Percentiles rank a stretch among this genome's conserved stretches.
These are phyloP conservation scores for Urostyla sp. DNA, from an alignment of 73 alveolate genomes.

Conservation along the genomic window DNA sequence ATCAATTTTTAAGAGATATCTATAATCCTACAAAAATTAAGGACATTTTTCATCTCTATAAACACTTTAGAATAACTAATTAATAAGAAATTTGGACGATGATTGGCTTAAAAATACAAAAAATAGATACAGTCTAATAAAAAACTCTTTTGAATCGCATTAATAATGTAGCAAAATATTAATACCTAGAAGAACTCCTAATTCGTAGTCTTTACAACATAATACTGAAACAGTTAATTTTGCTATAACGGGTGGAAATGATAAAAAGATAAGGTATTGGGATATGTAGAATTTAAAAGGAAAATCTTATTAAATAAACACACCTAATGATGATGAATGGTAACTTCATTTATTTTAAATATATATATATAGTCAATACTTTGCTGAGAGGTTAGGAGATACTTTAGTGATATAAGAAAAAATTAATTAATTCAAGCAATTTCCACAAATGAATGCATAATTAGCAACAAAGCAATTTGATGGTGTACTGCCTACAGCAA, in stretches of 20 bases:
- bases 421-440: conserved; percentile 15
- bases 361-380: no score
- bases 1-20: conserved; percentile 18
- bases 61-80: not conserved
- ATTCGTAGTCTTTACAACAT: conserved; percentile 6
- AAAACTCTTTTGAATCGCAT: conserved; percentile 19
- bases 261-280: conserved; percentile 70
- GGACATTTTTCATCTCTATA: not conserved
- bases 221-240: conserved; percentile 51
- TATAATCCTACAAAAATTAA: conserved; percentile 4
- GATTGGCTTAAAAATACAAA: conserved; percentile 60
- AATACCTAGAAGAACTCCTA: conserved; percentile 48
- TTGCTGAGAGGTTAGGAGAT: conserved; percentile 43
- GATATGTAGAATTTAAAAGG: conserved; percentile 13
- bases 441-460: conserved; percentile 20
- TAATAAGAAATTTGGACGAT: conserved; percentile 45
- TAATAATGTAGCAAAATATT: conserved; percentile 48
- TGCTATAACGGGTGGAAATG: conserved; percentile 68
- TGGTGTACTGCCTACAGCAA: no score
- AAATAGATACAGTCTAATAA: conserved; percentile 56
- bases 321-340: conserved; percentile 68
- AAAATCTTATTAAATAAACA: conserved; percentile 52
- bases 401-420: conserved; percentile 53
- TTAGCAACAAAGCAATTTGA: not conserved
- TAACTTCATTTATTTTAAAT: no score